Evolutionary conservation across 495 filamentous ascomycete species (phyloP).

Genomic region (Chlorociboria aeruginascens): DNA sequence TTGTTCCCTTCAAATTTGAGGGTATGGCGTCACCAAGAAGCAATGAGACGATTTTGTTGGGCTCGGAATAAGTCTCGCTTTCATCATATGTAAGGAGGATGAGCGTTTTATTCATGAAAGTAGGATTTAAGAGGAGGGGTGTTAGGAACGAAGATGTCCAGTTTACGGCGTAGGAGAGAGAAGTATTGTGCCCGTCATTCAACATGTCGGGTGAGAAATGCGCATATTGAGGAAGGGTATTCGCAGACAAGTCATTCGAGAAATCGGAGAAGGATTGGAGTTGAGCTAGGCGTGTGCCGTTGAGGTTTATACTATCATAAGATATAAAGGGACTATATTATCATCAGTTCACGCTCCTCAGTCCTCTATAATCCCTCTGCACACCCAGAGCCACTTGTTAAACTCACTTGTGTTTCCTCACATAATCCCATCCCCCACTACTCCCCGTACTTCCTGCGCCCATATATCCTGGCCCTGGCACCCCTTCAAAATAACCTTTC

Average conservation of each 20-base stretch:
- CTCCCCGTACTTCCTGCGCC: conserved; percentile 38
- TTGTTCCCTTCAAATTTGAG: conserved; percentile 39
- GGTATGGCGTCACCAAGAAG: conserved; percentile 54
- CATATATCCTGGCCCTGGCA: conserved; percentile 57
- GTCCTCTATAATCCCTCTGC: conserved; percentile 3
- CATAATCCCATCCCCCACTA: conserved; percentile 43
- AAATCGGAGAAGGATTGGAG: conserved; percentile 48
- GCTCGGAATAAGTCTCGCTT: conserved; percentile 39
- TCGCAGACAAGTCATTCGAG: conserved; percentile 37
- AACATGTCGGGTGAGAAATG: conserved; percentile 65
- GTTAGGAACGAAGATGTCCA: conserved; percentile 48
- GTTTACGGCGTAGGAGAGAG: conserved; percentile 42
- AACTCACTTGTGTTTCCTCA: conserved; percentile 55
- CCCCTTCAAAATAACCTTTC: conserved; percentile 55
- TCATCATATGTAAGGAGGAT: conserved; percentile 61
- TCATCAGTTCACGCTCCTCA: conserved; percentile 3
- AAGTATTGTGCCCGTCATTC: conserved; percentile 58
- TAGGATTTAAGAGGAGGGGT: conserved; percentile 42
- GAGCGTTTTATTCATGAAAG: conserved; percentile 52
- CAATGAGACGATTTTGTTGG: conserved; percentile 49
- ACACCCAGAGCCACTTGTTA: not conserved
- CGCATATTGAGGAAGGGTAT: conserved; percentile 52
- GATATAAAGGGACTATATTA: conserved; percentile 34
- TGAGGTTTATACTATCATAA: conserved; percentile 33
- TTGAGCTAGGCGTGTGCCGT: conserved; percentile 42